phyloP scores from a whole-genome alignment of 306 rosid genomes.

The Fagus sylvatica region DNA sequence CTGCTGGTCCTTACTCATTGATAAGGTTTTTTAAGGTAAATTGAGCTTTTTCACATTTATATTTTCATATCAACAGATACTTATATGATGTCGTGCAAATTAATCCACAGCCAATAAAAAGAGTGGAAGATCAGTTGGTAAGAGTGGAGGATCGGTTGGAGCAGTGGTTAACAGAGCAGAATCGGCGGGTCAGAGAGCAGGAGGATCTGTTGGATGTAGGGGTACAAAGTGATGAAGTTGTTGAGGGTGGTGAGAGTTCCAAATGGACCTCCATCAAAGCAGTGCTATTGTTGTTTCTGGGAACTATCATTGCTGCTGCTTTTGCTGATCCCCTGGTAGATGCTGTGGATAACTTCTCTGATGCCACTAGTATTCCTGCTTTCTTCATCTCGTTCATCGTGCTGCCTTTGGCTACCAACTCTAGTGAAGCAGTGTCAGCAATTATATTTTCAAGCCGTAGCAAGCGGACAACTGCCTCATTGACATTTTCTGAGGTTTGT shows the following conservation, averaged over 20 bases:
- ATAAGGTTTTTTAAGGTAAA: constrained; percentile 53
- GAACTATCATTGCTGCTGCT: constrained; percentile 64
- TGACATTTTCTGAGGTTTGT: no score
- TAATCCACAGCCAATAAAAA: constrained; percentile 42
- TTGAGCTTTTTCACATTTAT: neutral
- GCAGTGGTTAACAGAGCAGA: no score
- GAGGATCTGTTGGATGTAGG: no score
- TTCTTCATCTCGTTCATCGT: no score
- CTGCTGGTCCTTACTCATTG: constrained; percentile 45
- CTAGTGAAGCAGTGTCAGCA: no score
- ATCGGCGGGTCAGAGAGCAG: constrained; percentile 26
- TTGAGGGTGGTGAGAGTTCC: no score
- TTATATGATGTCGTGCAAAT: constrained; percentile 16
- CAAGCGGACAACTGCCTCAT: no score
- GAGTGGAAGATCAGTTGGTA: neutral
- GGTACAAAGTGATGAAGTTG: no score
- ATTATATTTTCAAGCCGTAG: no score
- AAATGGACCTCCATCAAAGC: constrained; percentile 29
- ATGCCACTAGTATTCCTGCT: no score
- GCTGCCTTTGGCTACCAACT: no score
- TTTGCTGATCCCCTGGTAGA: constrained; percentile 92
- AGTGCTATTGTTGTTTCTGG: constrained; percentile 54
- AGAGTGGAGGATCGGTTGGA: no score
- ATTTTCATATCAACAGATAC: neutral
- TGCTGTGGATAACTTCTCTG: neutral